A percentile compares a stretch with the other conserved stretches of the same genome.
Evolutionary conservation across 1,284 basidiomycete genomes (phyloP).

Genomic region (Blastosporella zonata): DNA sequence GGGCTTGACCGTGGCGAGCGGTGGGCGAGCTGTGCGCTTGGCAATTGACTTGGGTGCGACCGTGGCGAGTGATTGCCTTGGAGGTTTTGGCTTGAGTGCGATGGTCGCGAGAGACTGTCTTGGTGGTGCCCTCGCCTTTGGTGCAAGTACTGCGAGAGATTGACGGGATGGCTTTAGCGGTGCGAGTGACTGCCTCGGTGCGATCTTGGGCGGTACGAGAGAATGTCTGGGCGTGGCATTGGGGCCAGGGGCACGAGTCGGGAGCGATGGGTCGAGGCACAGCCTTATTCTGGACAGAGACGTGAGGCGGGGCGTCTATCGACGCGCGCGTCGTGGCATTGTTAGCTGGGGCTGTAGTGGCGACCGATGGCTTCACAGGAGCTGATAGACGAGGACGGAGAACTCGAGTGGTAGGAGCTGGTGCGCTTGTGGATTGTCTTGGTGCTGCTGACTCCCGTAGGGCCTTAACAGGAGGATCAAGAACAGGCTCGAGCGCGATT

Average conservation of each 20-base stretch:
- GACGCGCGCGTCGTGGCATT: no score
- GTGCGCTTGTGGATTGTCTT: not conserved
- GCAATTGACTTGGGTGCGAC: not conserved
- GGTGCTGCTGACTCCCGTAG: not conserved
- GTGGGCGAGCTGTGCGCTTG: not conserved
- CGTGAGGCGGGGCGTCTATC: not conserved
- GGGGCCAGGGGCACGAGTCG: not conserved
- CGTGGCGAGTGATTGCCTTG: not conserved
- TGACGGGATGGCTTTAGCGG: not conserved
- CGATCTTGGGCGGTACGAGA: not conserved
- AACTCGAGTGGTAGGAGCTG: not conserved
- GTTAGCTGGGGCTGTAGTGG: no score
- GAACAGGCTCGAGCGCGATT: no score
- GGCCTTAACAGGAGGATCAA: not conserved
- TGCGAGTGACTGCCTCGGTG: not conserved
- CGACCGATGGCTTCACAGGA: not conserved
- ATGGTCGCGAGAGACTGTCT: not conserved
- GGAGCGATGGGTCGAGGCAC: not conserved
- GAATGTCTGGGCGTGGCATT: not conserved
- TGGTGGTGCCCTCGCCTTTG: not conserved
- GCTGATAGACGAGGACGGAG: slow-evolving; percentile 2
- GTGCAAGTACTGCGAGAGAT: not conserved
- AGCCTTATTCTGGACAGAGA: not conserved
- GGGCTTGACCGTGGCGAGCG: not conserved
- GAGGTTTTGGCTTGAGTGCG: no score